These are phyloP conservation scores for Tulasnella sp. DNA, from an alignment of 768 basidiomycete genomes.

Conservation along the genomic window DNA sequence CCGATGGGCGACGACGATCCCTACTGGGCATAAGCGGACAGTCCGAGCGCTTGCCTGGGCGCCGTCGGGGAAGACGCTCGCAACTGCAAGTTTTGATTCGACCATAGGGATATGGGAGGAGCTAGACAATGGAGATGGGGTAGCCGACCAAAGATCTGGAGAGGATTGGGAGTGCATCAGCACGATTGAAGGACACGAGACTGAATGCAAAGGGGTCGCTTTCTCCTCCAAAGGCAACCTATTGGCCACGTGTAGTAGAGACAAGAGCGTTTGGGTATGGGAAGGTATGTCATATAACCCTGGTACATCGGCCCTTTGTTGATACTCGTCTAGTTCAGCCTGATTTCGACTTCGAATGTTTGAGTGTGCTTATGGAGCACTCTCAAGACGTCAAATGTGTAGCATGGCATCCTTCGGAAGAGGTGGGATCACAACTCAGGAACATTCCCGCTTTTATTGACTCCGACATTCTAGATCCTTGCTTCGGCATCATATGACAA, in stretches of 20 bases:
- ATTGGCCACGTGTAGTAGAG: constrained; percentile 88
- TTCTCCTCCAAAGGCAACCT: constrained; percentile 68
- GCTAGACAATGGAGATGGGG: constrained; percentile 42
- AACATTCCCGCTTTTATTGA: constrained; percentile 1
- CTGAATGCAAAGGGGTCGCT: constrained; percentile 84
- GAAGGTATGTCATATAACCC: constrained; percentile 48
- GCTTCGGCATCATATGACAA: constrained; percentile 97
- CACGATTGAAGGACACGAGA: constrained; percentile 88
- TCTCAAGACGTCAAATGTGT: constrained; percentile 92
- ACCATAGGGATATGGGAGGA: constrained; percentile 84
- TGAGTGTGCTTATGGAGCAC: constrained; percentile 94
- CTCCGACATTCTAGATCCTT: too few relatives aligned
- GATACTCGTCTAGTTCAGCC: constrained; percentile 52
- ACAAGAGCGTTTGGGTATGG: constrained; percentile 99
- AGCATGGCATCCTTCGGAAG: constrained; percentile 90
- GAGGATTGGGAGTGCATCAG: constrained; percentile 87
- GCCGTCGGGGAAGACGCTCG: constrained; percentile 75
- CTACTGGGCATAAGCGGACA: constrained; percentile 79
- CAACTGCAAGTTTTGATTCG: constrained; percentile 89
- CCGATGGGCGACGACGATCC: constrained; percentile 51
- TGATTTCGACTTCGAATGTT: constrained; percentile 88
- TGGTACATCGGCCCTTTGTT: neutral
- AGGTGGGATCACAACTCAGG: constrained; percentile 63
- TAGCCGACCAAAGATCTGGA: constrained; percentile 52
- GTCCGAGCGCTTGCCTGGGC: constrained; percentile 83